Evolutionary conservation across 192 early-diverging fungal species (phyloP).

Genomic region (Linnemannia hyalina): DNA sequence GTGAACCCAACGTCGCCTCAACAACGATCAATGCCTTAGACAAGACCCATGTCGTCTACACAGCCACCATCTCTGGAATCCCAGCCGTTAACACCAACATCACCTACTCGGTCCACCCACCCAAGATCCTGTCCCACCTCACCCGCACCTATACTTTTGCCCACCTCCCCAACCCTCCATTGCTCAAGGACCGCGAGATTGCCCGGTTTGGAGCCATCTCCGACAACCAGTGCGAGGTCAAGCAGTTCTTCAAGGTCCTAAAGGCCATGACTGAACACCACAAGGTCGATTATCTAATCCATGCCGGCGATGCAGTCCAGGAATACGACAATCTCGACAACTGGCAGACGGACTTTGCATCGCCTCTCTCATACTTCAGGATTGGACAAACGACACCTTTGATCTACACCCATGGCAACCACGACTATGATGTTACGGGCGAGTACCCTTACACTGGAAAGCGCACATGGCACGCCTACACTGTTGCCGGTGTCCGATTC

Average conservation of each 20-base stretch:
- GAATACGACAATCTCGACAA: constrained; percentile 66
- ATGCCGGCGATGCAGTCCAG: constrained; percentile 81
- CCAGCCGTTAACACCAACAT: constrained; percentile 37
- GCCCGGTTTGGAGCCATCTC: constrained; percentile 62
- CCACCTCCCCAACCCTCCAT: constrained; percentile 53
- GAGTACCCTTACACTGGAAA: constrained; percentile 66
- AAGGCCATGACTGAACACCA: constrained; percentile 49
- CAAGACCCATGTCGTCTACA: constrained; percentile 33
- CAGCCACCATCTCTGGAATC: constrained; percentile 50
- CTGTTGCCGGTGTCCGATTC: constrained; percentile 71
- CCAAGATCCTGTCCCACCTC: constrained; percentile 29
- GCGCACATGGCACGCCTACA: constrained; percentile 68
- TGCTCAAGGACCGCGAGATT: constrained; percentile 57
- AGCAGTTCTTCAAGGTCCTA: constrained; percentile 37
- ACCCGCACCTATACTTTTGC: constrained; percentile 48
- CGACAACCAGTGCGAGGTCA: constrained; percentile 58
- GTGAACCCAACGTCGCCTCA: neutral
- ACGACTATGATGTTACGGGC: constrained; percentile 73
- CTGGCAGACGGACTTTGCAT: constrained; percentile 79
- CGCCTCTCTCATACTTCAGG: constrained; percentile 69
- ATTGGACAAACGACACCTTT: constrained; percentile 70
- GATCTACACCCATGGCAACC: constrained; percentile 83
- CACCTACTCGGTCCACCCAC: constrained; percentile 37
- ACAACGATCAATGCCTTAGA: constrained; percentile 27
- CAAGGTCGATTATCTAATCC: constrained; percentile 68